A percentile compares a stretch with the other conserved stretches of the same genome.
phyloP scores from a whole-genome alignment of 345 rosid species.

The Pistacia atlantica region DNA sequence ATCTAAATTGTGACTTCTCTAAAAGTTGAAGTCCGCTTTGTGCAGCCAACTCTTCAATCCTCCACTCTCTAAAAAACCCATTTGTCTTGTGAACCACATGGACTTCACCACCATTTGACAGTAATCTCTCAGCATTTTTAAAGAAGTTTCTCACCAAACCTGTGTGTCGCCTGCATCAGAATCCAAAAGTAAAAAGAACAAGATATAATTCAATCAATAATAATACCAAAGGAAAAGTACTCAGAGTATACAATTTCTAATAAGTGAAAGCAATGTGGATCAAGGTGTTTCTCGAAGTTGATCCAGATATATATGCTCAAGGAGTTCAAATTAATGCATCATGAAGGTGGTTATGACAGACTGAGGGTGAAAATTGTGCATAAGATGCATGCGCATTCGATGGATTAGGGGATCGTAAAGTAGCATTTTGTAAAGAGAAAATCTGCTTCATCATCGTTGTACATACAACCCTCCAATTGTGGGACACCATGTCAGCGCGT shows the following conservation, averaged over 20 bases:
- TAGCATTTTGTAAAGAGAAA: too few species aligned
- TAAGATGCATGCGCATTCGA: too few species aligned
- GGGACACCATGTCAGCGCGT: too few species aligned
- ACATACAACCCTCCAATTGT: too few species aligned
- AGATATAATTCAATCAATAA: neutral
- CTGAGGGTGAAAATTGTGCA: too few species aligned
- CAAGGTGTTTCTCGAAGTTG: too few species aligned
- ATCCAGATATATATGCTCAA: too few species aligned
- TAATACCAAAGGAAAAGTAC: neutral
- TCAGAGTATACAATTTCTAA: neutral
- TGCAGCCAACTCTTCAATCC: neutral
- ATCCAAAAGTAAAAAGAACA: neutral
- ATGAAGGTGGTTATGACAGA: too few species aligned
- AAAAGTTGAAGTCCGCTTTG: neutral
- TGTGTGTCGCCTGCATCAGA: neutral
- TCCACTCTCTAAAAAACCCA: neutral
- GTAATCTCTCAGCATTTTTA: slow-evolving; percentile 4
- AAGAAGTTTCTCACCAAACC: neutral
- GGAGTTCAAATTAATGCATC: too few species aligned
- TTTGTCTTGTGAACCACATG: neutral
- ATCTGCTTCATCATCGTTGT: too few species aligned
- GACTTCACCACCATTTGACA: neutral
- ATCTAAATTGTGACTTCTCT: neutral
- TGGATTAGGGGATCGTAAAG: too few species aligned
- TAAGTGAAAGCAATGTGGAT: too few species aligned